phyloP scores from a whole-genome alignment of 1,284 basidiomycete species.

The Ustanciosporium gigantosporum region DNA sequence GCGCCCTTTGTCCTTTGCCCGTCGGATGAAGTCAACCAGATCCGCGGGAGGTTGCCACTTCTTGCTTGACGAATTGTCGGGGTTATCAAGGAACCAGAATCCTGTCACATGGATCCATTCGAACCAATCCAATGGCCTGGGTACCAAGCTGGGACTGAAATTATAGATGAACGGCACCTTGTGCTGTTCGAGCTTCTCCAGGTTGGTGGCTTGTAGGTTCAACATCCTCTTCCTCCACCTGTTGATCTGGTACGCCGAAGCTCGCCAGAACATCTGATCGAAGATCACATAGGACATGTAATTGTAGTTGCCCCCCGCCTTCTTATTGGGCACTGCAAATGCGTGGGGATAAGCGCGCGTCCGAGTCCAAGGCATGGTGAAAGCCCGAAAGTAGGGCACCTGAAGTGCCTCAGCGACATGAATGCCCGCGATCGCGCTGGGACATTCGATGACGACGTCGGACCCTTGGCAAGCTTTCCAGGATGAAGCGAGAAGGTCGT shows the following conservation, averaged over 20 bases:
- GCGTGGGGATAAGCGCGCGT: constrained; percentile 93
- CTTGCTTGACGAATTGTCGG: constrained; percentile 76
- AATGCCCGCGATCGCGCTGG: constrained; percentile 97
- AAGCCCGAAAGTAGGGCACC: constrained; percentile 90
- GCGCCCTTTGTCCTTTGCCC: constrained; percentile 73
- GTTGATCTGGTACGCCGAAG: constrained; percentile 84
- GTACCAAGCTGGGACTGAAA: constrained; percentile 79
- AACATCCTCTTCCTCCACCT: constrained; percentile 82
- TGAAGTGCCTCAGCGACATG: constrained; percentile 92
- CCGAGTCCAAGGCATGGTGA: constrained; percentile 78
- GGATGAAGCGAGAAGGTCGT: constrained; percentile 87
- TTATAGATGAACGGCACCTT: constrained; percentile 98
- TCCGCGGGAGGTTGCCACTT: constrained; percentile 81
- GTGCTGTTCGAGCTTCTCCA: constrained; percentile 92
- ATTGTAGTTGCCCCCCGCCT: constrained; percentile 91
- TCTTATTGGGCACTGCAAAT: constrained; percentile 88
- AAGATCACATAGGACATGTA: constrained; percentile 96
- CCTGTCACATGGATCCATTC: constrained; percentile 95
- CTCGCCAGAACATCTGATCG: constrained; percentile 97
- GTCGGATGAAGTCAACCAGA: constrained; percentile 78
- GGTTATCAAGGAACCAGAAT: constrained; percentile 65
- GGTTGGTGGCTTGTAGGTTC: constrained; percentile 76
- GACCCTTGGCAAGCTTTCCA: constrained; percentile 95
- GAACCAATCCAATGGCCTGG: constrained; percentile 80
- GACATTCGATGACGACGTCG: constrained; percentile 90